Base-by-base conservation (phyloP, 139 green algal genomes). In the Cymbomonas tetramitiformis region DNA sequence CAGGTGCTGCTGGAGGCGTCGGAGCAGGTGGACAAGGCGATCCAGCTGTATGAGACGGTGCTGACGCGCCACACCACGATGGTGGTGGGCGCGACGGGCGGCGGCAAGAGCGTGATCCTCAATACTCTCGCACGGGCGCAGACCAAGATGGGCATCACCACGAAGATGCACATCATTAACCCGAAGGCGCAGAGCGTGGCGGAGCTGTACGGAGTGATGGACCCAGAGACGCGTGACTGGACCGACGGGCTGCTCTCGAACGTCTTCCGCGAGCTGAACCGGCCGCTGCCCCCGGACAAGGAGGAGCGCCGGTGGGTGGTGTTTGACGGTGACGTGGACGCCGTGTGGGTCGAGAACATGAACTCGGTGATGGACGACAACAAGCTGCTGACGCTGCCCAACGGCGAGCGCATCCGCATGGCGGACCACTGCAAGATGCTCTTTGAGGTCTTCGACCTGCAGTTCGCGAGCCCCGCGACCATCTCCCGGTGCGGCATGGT, bases 281-380 rank as follows among this genome's bases (percentile, higher is more conserved):
- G 81, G 57, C 70, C 77, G 26, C 56, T 92, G 46, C 54, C 72
- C 2, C 9, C 56, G 25, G 77, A 71, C 30, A 79, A 76, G 55
- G 75, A 82, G 12, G 76, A 83, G 68, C 64, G 29, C 1, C 41
- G 55, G 12, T 86, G 83, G 58, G 58, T 92, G 31, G 72, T 92
- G 18, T 86, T 92, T 57, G 83, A 92, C 59, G 83, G 80, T 30
- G 81, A 88, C 54, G 80, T 88, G 32, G 83, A 92, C 46, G 81
- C 83, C 12, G 74, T 88, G 70, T 92, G 83, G 83, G 81, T 92
- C 51, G 83, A 92, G 68, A 88, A 88, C 71, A 87, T 92, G 80
- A 92, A 92, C 69, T 76, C 56, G 30, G 80, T 88, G 4, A 88
- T 92, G 83, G 83, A 92, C 63, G 83, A 92, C 68, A 92, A 92